phyloP scores from a whole-genome alignment of 1,284 basidiomycete species.

The Pseudozyma pruni region DNA sequence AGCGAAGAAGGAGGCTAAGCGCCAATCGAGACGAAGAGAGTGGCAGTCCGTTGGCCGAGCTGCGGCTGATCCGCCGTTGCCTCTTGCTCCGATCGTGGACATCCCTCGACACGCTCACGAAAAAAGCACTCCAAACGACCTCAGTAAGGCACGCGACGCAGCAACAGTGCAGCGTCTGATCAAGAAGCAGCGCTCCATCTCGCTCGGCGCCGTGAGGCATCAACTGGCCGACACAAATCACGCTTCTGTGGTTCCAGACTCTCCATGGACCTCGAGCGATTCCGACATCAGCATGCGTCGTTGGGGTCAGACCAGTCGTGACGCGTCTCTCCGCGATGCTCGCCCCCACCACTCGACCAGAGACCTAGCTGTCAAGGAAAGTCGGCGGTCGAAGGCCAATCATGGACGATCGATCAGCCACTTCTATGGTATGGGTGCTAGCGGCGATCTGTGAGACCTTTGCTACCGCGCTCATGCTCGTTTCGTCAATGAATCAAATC shows the following conservation, averaged over 20 bases:
- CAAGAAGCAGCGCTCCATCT: slow-evolving; percentile 30
- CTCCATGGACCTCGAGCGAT: slow-evolving; percentile 47
- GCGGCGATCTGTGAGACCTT: slow-evolving; percentile 23
- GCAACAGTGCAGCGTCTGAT: slow-evolving; percentile 12
- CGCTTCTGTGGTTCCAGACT: slow-evolving; percentile 15
- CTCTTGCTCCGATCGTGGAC: no score
- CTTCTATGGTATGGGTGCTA: slow-evolving; percentile 30
- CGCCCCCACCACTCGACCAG: slow-evolving; percentile 10
- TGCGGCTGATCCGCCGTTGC: neutral
- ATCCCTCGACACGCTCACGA: no score
- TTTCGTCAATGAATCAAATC: no score
- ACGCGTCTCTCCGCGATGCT: slow-evolving; percentile 13
- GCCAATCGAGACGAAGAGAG: slow-evolving; percentile 22
- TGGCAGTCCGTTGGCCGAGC: slow-evolving; percentile 7
- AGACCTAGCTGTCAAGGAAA: neutral
- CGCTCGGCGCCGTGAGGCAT: slow-evolving; percentile 20
- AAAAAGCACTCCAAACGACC: no score
- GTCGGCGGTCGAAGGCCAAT: slow-evolving; percentile 5
- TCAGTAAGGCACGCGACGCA: neutral
- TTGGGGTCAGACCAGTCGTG: slow-evolving; percentile 35
- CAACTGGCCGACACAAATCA: slow-evolving; percentile 7
- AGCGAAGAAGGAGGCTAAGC: slow-evolving; percentile 27
- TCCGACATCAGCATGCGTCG: slow-evolving; percentile 48
- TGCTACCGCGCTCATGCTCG: no score
- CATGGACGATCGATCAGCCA: slow-evolving; percentile 23